These are phyloP conservation scores for Debaryomyces robertsiae DNA, from an alignment of 1,139 yeast species.

Conservation along the genomic window DNA sequence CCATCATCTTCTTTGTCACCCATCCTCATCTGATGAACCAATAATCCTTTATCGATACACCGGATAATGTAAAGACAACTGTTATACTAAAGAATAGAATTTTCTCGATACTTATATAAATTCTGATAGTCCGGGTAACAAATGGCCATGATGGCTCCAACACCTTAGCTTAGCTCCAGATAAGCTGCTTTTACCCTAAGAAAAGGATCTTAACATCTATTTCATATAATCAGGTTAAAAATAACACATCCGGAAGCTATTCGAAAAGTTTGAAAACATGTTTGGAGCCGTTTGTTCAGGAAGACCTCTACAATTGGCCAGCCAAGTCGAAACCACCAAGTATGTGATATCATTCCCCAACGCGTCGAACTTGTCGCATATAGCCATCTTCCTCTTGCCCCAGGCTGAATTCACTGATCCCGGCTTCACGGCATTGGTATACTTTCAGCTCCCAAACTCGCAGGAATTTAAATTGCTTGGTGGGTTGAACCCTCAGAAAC, in stretches of 20 bases:
- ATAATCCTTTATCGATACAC: conserved; percentile 15
- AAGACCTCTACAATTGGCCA: conserved; percentile 55
- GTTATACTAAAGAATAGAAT: neutral
- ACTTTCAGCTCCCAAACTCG: conserved; percentile 75
- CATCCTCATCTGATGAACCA: conserved; percentile 15
- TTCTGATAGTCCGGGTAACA: conserved; percentile 12
- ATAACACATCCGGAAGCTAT: too few species aligned
- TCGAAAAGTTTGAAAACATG: conserved; percentile 28
- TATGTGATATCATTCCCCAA: conserved; percentile 63
- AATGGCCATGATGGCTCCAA: neutral
- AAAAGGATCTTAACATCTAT: too few species aligned
- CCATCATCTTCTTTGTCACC: conserved; percentile 29
- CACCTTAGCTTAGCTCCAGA: neutral
- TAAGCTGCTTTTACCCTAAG: too few species aligned
- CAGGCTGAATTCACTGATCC: conserved; percentile 63
- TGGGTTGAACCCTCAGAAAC: conserved; percentile 69
- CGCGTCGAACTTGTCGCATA: conserved; percentile 67
- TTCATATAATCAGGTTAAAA: too few species aligned
- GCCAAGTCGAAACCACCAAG: conserved; percentile 65
- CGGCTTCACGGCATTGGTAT: conserved; percentile 78
- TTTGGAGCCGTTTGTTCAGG: conserved; percentile 63
- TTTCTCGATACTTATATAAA: conserved; percentile 1
- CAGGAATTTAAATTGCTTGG: conserved; percentile 80
- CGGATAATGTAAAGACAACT: conserved; percentile 3
- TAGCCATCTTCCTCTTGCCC: conserved; percentile 77